These are phyloP conservation scores for Phaeosphaeriaceae sp. DNA, from an alignment of 2,329 filamentous ascomycete genomes.

Conservation along the genomic window DNA sequence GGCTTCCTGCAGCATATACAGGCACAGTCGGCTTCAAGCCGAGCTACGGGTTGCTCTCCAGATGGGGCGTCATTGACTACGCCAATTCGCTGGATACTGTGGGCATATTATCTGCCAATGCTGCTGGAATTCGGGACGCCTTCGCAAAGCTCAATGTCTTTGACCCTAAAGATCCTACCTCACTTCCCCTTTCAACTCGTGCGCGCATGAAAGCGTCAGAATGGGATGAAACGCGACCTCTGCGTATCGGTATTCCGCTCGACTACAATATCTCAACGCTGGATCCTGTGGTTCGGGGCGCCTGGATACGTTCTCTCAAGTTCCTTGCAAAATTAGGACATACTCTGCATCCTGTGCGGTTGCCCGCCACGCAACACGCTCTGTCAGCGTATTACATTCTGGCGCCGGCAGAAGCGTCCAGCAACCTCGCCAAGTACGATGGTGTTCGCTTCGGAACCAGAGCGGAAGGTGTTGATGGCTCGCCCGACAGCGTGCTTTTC, in stretches of 20 bases:
- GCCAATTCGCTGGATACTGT: constrained; percentile 94
- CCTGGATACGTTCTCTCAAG: constrained; percentile 72
- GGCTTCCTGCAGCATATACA: constrained; percentile 87
- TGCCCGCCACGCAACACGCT: constrained; percentile 84
- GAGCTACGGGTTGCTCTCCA: constrained; percentile 85
- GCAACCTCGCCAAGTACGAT: constrained; percentile 96
- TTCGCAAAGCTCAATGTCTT: constrained; percentile 65
- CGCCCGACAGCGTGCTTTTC: constrained; percentile 66
- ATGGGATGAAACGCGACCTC: background rate
- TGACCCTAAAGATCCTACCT: constrained; percentile 79
- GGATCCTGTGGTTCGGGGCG: constrained; percentile 69
- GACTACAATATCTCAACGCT: constrained; percentile 93
- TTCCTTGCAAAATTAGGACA: constrained; percentile 71
- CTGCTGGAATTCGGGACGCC: constrained; percentile 54
- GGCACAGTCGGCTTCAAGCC: constrained; percentile 88
- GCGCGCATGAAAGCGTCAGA: constrained; percentile 37
- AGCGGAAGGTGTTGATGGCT: constrained; percentile 61
- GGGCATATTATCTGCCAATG: constrained; percentile 71
- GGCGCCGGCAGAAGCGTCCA: constrained; percentile 92
- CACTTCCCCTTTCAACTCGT: constrained; percentile 66
- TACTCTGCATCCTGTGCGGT: constrained; percentile 75
- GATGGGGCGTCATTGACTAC: constrained; percentile 88
- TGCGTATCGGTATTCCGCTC: constrained; percentile 65
- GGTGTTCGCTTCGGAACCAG: constrained; percentile 88
- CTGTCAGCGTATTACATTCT: constrained; percentile 95